These are phyloP conservation scores for Agrocybe praecox DNA, from an alignment of 768 basidiomycete species.

Conservation along the genomic window DNA sequence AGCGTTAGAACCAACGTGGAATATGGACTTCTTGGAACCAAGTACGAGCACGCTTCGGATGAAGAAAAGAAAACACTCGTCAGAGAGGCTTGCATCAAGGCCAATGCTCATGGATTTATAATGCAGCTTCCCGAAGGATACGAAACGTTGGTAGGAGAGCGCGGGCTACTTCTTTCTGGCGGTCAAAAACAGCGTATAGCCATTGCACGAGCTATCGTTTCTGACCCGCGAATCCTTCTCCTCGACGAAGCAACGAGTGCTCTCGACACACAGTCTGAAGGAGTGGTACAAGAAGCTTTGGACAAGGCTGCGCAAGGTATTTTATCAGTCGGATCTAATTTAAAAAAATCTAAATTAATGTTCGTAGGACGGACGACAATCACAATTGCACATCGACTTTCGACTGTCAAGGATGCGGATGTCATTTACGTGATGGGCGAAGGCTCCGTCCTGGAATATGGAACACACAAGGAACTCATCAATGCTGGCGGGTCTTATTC, in stretches of 20 bases:
- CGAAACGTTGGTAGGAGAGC: constrained; percentile 80
- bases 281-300: constrained; percentile 11
- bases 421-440: constrained; percentile 89
- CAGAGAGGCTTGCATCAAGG: constrained; percentile 61
- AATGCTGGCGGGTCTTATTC: constrained; percentile 68
- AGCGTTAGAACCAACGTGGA: constrained; percentile 78
- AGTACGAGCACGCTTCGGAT: constrained; percentile 38
- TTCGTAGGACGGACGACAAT: constrained; percentile 70
- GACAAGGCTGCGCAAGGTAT: constrained; percentile 12
- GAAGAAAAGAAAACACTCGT: constrained; percentile 42
- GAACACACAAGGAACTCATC: constrained; percentile 76
- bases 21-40: constrained; percentile 45
- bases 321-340: not conserved
- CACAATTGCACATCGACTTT: constrained; percentile 78
- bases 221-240: constrained; percentile 71
- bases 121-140: constrained; percentile 71
- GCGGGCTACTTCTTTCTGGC: constrained; percentile 87
- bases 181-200: constrained; percentile 90
- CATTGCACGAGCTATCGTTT: constrained; percentile 87
- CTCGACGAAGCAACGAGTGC: constrained; percentile 94
- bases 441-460: constrained; percentile 78
- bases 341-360: not conserved
- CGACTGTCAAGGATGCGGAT: constrained; percentile 85
- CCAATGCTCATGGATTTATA: constrained; percentile 80
- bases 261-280: constrained; percentile 49